Conservation (phyloP, 2,329 filamentous ascomycete genomes). For the Fusarium armeniacum region DNA sequence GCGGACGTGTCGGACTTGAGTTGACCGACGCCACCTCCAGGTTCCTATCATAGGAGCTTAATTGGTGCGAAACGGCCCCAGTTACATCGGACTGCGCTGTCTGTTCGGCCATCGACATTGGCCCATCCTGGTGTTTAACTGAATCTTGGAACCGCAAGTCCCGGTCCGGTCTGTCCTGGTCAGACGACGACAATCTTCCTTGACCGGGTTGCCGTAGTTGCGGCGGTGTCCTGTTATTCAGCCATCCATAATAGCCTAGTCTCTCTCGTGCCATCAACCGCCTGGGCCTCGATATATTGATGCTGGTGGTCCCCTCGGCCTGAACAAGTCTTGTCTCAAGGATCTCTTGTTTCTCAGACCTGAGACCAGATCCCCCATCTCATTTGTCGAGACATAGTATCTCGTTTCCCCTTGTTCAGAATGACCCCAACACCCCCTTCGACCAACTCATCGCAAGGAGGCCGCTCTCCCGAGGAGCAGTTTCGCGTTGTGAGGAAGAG, state of each 20-base stretch:
- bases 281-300: constrained; percentile 47
- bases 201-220: constrained; percentile 22
- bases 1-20: constrained; percentile 39
- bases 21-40: constrained; percentile 34
- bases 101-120: constrained; percentile 15
- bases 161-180: constrained; percentile 24
- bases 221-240: constrained; percentile 30
- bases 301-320: constrained; percentile 38
- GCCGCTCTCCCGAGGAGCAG: constrained; percentile 85
- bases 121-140: constrained; percentile 19
- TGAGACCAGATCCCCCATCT: constrained; percentile 37
- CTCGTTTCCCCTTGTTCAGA: constrained; percentile 48
- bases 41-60: constrained; percentile 10
- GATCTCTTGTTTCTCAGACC: constrained; percentile 16
- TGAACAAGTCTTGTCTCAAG: constrained; percentile 36
- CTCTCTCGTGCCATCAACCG: constrained; percentile 14
- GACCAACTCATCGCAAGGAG: constrained; percentile 80
- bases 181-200: constrained; percentile 21
- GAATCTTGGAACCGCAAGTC: constrained; percentile 28
- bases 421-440: constrained; percentile 86
- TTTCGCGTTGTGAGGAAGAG: constrained; percentile 91
- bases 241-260: constrained; percentile 16
- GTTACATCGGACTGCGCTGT: constrained; percentile 5
- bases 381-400: constrained; percentile 41
- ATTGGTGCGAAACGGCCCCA: constrained; percentile 28